Conservation (phyloP, 345 rosid genomes). For the Microcos paniculata region DNA sequence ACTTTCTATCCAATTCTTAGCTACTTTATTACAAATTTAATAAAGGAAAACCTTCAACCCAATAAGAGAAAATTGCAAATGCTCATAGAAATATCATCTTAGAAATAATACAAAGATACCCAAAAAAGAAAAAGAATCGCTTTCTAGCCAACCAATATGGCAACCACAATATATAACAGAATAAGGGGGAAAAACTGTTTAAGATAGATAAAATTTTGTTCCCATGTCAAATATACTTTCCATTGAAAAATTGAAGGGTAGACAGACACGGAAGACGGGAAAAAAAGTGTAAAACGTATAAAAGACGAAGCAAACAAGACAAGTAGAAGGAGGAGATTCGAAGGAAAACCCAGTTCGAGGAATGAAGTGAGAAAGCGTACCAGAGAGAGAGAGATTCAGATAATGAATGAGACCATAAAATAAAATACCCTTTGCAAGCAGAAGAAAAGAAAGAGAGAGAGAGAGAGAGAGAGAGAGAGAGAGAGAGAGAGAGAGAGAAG, state of each 20-base stretch:
- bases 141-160: neutral
- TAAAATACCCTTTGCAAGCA: neutral
- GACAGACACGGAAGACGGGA: neutral
- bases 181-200: neutral
- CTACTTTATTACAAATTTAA: neutral
- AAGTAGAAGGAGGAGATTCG: neutral
- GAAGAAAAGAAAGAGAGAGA: neutral
- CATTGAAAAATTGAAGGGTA: neutral
- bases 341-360: neutral
- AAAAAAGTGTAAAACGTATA: slow-evolving; percentile 1
- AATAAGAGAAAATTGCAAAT: neutral
- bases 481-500: neutral
- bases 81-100: neutral
- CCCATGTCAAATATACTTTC: neutral
- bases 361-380: neutral
- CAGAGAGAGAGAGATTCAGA: neutral
- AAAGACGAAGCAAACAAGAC: neutral
- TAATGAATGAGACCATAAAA: neutral
- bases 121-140: neutral
- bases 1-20: neutral
- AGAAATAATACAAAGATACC: neutral
- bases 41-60: neutral
- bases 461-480: neutral
- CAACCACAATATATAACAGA: neutral
- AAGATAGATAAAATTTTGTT: neutral